These are phyloP conservation scores for Keithomyces neogunnii DNA, from an alignment of 2,329 filamentous ascomycete genomes.

Conservation along the genomic window DNA sequence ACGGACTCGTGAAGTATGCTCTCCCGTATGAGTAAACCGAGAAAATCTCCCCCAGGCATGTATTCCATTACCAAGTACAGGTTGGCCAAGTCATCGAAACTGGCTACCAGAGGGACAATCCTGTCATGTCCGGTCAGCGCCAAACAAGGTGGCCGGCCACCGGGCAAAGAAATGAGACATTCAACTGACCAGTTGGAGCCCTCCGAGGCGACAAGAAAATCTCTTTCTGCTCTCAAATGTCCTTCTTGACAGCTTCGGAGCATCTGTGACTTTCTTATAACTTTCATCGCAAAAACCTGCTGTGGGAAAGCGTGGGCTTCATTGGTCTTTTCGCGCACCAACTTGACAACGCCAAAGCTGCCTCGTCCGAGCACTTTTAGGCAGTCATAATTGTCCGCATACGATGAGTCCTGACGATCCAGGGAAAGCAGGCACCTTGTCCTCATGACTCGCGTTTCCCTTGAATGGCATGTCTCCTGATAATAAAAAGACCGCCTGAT, in stretches of 20 bases:
- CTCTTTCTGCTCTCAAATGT: slow-evolving; percentile 81
- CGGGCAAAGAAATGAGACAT: background rate
- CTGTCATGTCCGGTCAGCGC: slow-evolving; percentile 24
- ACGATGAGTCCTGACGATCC: slow-evolving; percentile 8
- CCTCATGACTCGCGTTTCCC: slow-evolving; percentile 60
- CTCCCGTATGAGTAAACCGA: slow-evolving; percentile 77
- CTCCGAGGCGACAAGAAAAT: slow-evolving; percentile 83
- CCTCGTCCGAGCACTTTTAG: slow-evolving; percentile 83
- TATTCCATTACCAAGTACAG: slow-evolving; percentile 97
- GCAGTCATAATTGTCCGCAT: slow-evolving; percentile 54
- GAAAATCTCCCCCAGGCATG: slow-evolving; percentile 93
- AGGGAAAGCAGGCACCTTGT: slow-evolving; percentile 18
- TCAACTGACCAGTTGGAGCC: slow-evolving; percentile 63
- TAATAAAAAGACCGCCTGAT: slow-evolving; percentile 50
- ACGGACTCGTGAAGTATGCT: slow-evolving; percentile 72
- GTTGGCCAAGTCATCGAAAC: slow-evolving; percentile 78
- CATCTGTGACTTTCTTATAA: slow-evolving; percentile 92
- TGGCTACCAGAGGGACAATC: slow-evolving; percentile 80
- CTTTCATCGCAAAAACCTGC: slow-evolving; percentile 89
- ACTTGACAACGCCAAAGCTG: slow-evolving; percentile 84
- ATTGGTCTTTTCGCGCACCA: slow-evolving; percentile 62
- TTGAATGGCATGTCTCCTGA: slow-evolving; percentile 66
- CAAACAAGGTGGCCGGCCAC: background rate
- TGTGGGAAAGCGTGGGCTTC: slow-evolving; percentile 17
- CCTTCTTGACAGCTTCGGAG: slow-evolving; percentile 84